Conservation (phyloP, 164 flowering plant genomes). For the Dillenia suffruticosa region DNA sequence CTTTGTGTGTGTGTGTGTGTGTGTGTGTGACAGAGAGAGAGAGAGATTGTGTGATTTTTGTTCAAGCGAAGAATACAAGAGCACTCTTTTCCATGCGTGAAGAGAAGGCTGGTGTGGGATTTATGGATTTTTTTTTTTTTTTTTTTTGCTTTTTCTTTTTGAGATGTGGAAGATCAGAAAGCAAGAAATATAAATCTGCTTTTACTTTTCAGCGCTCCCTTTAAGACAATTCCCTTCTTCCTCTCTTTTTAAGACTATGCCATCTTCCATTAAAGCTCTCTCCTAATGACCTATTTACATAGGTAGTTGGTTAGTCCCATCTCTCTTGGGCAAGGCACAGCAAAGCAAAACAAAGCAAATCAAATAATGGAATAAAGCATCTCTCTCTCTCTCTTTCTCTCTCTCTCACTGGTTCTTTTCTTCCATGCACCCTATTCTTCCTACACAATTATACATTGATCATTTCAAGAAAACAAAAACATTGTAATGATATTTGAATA, state of each 20-base stretch:
- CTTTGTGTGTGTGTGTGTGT: too few relatives aligned
- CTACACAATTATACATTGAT: slow-evolving; percentile 24
- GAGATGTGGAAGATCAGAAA: slow-evolving; percentile 46
- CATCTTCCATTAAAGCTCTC: slow-evolving; percentile 50
- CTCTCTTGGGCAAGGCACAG: slow-evolving; percentile 25
- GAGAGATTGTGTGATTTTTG: too few relatives aligned
- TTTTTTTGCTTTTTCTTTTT: slow-evolving; percentile 8
- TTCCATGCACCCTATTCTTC: slow-evolving; percentile 32
- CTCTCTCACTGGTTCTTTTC: slow-evolving; percentile 22
- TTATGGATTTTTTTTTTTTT: slow-evolving; percentile 19
- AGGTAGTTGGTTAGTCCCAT: slow-evolving; percentile 54
- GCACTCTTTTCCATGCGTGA: slow-evolving; percentile 68
- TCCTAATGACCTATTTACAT: slow-evolving; percentile 14
- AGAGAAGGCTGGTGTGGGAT: slow-evolving; percentile 7
- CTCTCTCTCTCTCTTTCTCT: too few relatives aligned
- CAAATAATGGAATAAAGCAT: slow-evolving; percentile 38
- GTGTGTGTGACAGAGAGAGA: too few relatives aligned
- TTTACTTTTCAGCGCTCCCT: slow-evolving; percentile 56
- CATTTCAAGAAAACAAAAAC: slow-evolving; percentile 33
- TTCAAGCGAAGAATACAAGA: slow-evolving; percentile 25
- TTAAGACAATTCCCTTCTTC: slow-evolving; percentile 53
- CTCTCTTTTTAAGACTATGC: slow-evolving; percentile 73
- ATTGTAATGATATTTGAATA: slow-evolving; percentile 49
- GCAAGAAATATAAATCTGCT: slow-evolving; percentile 26
- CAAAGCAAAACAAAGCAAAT: too few relatives aligned